Conservation (phyloP, 116 monocot species). For the Zostera marina region DNA sequence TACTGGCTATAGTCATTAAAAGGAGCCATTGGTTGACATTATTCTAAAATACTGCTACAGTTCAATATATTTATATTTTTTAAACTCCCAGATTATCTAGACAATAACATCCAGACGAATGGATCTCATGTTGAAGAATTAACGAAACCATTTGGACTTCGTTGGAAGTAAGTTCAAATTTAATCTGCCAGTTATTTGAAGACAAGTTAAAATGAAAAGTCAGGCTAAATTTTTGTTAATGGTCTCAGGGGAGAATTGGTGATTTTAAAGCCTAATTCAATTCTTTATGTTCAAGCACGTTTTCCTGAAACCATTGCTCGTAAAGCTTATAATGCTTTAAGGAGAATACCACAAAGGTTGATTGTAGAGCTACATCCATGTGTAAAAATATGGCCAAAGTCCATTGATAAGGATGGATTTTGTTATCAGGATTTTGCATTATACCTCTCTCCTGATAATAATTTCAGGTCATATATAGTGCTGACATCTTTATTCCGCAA, state of each 20-base stretch:
- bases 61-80: background rate
- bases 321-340: constrained; percentile 3
- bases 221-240: background rate
- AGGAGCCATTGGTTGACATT: no score
- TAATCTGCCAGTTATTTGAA: background rate
- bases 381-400: constrained; percentile 2
- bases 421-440: constrained; percentile 5
- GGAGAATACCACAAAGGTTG: background rate
- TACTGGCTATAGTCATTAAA: no score
- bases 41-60: no score
- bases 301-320: constrained; percentile 1
- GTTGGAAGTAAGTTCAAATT: background rate
- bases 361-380: background rate
- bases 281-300: constrained; percentile 4
- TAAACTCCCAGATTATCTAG: background rate
- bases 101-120: background rate
- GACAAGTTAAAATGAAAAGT: background rate
- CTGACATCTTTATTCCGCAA: background rate
- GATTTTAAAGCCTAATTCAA: background rate
- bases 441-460: background rate
- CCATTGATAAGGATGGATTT: background rate
- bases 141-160: background rate
- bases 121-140: background rate
- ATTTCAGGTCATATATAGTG: background rate
- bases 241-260: background rate